Evolutionary conservation across 1,284 basidiomycete species (phyloP), one percentile per base, ranked within the genome.

Genomic region (Microstroma glucosiphilum): DNA sequence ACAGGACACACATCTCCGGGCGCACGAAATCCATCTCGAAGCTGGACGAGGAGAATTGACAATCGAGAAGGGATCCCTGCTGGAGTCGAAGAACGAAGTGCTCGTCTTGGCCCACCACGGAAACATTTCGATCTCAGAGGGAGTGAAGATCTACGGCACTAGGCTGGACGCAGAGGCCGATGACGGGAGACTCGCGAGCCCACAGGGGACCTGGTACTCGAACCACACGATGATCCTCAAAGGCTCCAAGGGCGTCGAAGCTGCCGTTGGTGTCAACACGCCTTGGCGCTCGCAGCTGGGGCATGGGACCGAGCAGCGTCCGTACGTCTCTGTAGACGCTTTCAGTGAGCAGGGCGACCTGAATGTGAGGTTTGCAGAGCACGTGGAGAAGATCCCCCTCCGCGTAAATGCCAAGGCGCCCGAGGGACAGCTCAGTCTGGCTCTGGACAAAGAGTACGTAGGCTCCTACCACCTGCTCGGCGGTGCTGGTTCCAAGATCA

Each of bases 21-120:
- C 21, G 13, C n/a, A 23, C 51, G 51, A 54, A 23, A 25, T 54
- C 21, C 51, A 54, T 21, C 51, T 54, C 51, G 51, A 54, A 25
- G 51, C 51, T 6, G 13, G 26, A 13, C 21, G 21, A 13, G 25
- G 21, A 13, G 51, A 19, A 8, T 15, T 54, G 17, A 23, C 51
- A 13, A 15, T 26, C 51, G 51, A 25, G n/a, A 25, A 26, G 17
- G 51, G 25, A 6, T 4, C 51, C 7, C 21, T 15, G 13, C 19
- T 54, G 13, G 51, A 17, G 13, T 19, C 51, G 6, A 54, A 23
- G 21, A 25, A 54, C 25, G 13, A 23, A 15, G 15, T 54, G 21
- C 25, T 13, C 21, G 21, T 54, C 51, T 15, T 26, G 13, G 15
- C 17, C 21, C 51, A 25, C 51, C 4, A 25, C 21, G 51, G 13